These are phyloP conservation scores for Entoloma clypeatum DNA, from an alignment of 1,284 basidiomycete species.

Conservation along the genomic window DNA sequence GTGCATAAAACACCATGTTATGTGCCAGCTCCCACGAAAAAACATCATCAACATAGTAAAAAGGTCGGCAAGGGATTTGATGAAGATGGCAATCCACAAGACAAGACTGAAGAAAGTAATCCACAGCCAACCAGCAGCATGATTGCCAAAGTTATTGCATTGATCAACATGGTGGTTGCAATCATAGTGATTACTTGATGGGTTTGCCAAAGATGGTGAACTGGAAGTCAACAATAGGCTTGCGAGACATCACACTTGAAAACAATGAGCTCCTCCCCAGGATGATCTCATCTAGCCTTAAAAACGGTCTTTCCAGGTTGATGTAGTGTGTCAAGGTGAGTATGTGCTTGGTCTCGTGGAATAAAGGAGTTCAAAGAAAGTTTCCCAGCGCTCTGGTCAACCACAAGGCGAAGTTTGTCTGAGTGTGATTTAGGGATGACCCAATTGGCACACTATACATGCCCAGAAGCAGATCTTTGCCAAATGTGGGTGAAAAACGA, in stretches of 20 bases:
- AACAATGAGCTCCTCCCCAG: constrained; percentile 14
- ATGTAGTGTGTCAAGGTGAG: constrained; percentile 23
- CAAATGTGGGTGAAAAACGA: too few species aligned
- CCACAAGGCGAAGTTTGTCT: constrained; percentile 33
- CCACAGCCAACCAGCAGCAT: constrained; percentile 24
- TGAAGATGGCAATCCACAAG: constrained; percentile 29
- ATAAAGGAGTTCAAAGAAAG: constrained; percentile 38
- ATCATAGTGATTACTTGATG: constrained; percentile 35
- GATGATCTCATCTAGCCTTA: background rate
- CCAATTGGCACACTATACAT: too few species aligned
- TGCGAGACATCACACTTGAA: constrained; percentile 37
- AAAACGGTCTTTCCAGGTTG: constrained; percentile 22
- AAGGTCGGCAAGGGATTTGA: constrained; percentile 19
- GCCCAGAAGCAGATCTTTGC: too few species aligned
- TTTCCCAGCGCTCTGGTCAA: constrained; percentile 29
- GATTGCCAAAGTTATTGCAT: constrained; percentile 30
- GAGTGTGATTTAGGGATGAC: constrained; percentile 37
- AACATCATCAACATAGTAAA: constrained; percentile 35
- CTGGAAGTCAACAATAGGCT: constrained; percentile 33
- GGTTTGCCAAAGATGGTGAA: constrained; percentile 39
- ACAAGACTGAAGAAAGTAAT: constrained; percentile 30
- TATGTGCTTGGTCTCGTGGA: constrained; percentile 11
- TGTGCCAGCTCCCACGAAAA: constrained; percentile 22
- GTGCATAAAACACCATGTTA: constrained; percentile 24
- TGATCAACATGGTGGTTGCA: constrained; percentile 25